A percentile compares a stretch with the other conserved stretches of the same genome.
These are phyloP conservation scores for Cryptococcus hybrid DNA, from an alignment of 1,284 basidiomycete species.

Conservation along the genomic window DNA sequence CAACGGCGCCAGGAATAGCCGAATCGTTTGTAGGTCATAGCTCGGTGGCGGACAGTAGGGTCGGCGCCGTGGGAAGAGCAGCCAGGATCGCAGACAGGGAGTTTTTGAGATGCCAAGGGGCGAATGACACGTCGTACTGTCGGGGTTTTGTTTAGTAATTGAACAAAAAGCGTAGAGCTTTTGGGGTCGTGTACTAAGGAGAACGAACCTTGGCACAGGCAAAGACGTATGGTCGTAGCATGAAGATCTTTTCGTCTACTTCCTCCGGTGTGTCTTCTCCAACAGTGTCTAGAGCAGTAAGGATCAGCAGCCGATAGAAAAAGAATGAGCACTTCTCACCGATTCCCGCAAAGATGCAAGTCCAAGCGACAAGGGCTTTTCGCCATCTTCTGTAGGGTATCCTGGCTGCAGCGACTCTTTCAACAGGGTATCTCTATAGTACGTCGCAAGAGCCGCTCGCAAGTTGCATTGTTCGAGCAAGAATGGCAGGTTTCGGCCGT, in stretches of 20 bases:
- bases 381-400: constrained; percentile 45
- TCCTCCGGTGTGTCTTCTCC: constrained; percentile 45
- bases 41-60: constrained; percentile 18
- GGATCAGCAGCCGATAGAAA: background rate
- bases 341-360: constrained; percentile 33
- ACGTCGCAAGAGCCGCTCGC: constrained; percentile 37
- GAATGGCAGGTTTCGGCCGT: constrained; percentile 47
- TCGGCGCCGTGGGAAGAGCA: constrained; percentile 24
- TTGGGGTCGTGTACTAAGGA: background rate
- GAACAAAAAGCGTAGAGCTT: background rate
- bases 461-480: constrained; percentile 44
- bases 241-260: constrained; percentile 55
- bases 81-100: constrained; percentile 40
- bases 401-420: constrained; percentile 48
- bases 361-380: constrained; percentile 40
- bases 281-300: background rate
- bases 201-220: constrained; percentile 51
- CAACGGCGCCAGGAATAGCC: constrained; percentile 40
- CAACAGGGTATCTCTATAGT: constrained; percentile 46
- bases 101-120: constrained; percentile 50
- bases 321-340: constrained; percentile 17
- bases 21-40: constrained; percentile 41
- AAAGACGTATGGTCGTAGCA: constrained; percentile 56
- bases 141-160: background rate
- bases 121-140: constrained; percentile 53